Evolutionary conservation across 441 rosid species (phyloP).

Genomic region (Corymbia citriodora): DNA sequence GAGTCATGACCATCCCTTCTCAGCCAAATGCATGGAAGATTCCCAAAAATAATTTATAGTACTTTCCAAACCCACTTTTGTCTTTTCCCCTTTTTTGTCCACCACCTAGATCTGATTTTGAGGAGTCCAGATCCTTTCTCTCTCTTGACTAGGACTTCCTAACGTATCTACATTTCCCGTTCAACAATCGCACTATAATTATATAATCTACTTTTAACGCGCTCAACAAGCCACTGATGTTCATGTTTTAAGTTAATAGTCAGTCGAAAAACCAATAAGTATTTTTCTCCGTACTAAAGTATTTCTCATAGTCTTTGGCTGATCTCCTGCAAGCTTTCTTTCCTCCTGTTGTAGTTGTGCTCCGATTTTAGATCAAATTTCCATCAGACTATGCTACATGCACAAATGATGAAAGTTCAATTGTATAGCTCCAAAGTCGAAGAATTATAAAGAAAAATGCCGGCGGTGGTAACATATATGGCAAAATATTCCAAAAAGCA

Average conservation of each 20-base stretch:
- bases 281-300: not conserved
- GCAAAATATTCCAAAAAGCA: not conserved
- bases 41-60: no score
- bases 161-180: not conserved
- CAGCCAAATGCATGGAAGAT: no score
- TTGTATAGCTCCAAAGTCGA: not conserved
- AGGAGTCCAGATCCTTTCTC: not conserved
- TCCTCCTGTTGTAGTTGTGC: not conserved
- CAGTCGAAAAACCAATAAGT: not conserved
- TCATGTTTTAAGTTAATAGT: not conserved
- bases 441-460: not conserved
- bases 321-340: not conserved
- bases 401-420: not conserved
- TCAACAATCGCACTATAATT: not conserved
- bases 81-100: not conserved
- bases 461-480: not conserved
- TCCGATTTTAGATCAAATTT: not conserved
- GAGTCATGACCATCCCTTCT: no score
- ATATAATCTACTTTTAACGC: not conserved
- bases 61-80: no score
- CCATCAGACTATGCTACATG: not conserved
- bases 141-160: not conserved
- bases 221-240: not conserved
- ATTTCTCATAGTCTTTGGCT: not conserved
- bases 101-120: not conserved